A percentile compares a stretch with the other conserved stretches of the same genome.
phyloP scores from a whole-genome alignment of 805 yeast species.

The Saccharomycopsis fermentans region DNA sequence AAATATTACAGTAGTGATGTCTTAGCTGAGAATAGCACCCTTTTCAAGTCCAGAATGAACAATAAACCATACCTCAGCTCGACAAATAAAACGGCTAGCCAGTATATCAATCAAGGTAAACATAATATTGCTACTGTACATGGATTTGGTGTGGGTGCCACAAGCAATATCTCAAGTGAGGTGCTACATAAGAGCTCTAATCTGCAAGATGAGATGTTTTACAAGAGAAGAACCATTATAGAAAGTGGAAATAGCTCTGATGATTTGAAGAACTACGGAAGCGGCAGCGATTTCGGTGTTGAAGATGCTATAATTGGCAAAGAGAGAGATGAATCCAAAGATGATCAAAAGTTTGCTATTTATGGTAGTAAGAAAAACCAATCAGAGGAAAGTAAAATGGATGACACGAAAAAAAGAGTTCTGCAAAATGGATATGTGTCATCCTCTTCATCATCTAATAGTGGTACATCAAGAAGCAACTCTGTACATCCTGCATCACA shows the following conservation, averaged over 20 bases:
- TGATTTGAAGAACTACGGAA: not conserved
- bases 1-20: not conserved
- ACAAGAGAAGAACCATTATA: constrained; percentile 11
- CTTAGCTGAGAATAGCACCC: not conserved
- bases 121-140: not conserved
- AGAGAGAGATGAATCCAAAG: not conserved
- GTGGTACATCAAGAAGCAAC: not conserved
- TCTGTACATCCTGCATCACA: not conserved
- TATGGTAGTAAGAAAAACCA: not conserved
- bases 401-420: too few relatives aligned
- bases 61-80: not conserved
- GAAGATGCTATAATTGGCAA: not conserved
- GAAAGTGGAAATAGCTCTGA: constrained; percentile 6
- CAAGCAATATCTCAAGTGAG: not conserved
- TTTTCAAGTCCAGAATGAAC: not conserved
- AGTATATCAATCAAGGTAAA: not conserved
- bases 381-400: not conserved
- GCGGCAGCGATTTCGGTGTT: not conserved
- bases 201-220: constrained; percentile 11
- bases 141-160: not conserved
- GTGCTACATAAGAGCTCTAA: not conserved
- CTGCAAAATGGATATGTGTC: not conserved
- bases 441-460: not conserved
- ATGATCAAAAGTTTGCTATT: not conserved
- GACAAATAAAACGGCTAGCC: not conserved